phyloP scores from a whole-genome alignment of 1,284 basidiomycete species.

The Sporisorium scitamineum region DNA sequence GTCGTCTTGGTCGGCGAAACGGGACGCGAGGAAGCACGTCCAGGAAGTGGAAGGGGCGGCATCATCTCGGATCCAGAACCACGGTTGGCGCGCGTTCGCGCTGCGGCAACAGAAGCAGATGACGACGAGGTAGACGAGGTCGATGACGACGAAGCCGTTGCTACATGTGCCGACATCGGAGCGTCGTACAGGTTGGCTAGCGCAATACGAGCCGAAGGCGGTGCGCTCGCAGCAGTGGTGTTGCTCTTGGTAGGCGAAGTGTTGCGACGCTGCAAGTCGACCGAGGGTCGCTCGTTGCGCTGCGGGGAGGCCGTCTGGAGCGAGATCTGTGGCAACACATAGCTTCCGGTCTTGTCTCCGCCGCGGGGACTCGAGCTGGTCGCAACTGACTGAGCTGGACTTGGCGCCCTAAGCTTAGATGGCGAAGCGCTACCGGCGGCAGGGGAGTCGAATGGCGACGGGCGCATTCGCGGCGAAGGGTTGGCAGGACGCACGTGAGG shows the following conservation, averaged over 20 bases:
- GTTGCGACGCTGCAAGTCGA: slow-evolving; percentile 47
- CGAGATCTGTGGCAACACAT: slow-evolving; percentile 40
- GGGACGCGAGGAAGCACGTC: slow-evolving; percentile 46
- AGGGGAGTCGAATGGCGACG: slow-evolving; percentile 34
- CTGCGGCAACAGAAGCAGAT: slow-evolving; percentile 13
- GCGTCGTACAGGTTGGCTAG: slow-evolving; percentile 38
- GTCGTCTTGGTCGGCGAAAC: slow-evolving; percentile 49
- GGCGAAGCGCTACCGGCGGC: slow-evolving; percentile 24
- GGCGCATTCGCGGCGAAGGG: slow-evolving; percentile 36
- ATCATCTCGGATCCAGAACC: slow-evolving; percentile 41
- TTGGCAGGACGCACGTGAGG: slow-evolving; percentile 41
- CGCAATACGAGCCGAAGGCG: slow-evolving; percentile 36
- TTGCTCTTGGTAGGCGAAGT: slow-evolving; percentile 44
- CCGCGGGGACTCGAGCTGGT: slow-evolving; percentile 19
- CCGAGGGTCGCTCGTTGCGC: slow-evolving; percentile 27
- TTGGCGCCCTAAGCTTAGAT: slow-evolving; percentile 24
- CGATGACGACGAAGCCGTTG: slow-evolving; percentile 21
- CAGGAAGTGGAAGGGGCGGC: slow-evolving; percentile 41
- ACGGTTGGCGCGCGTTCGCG: slow-evolving; percentile 33
- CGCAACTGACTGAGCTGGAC: slow-evolving; percentile 10
- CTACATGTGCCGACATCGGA: slow-evolving; percentile 12
- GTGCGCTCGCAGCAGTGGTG: slow-evolving; percentile 16
- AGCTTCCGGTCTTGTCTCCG: slow-evolving; percentile 14
- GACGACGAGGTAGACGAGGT: slow-evolving; percentile 21
- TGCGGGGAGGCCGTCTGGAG: slow-evolving; percentile 44